Conservation (phyloP, 192 early-diverging fungal genomes). For the Pilaira anomala region DNA sequence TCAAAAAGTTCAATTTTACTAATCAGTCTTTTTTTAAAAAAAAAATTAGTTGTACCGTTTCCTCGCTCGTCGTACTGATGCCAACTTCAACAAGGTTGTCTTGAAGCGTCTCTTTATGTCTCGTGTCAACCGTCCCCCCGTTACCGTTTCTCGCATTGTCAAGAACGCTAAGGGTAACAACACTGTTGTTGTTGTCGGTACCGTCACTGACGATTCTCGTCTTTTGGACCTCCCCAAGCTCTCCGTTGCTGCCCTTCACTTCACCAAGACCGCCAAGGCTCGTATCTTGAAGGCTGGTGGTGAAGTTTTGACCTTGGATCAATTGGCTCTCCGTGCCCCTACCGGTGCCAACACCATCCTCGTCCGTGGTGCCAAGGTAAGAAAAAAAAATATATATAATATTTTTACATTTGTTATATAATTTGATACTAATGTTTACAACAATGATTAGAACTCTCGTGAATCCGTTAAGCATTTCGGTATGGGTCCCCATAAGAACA, state of each 20-base stretch:
- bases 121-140: conserved; percentile 92
- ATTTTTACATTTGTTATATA: no score
- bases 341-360: conserved; percentile 93
- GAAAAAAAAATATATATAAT: no score
- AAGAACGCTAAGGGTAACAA: conserved; percentile 76
- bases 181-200: conserved; percentile 93
- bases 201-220: conserved; percentile 96
- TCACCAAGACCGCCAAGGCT: conserved; percentile 95
- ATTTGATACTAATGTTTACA: no score
- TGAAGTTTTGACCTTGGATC: conserved; percentile 97
- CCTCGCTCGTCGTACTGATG: conserved; percentile 97
- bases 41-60: conserved; percentile 88
- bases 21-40: not conserved
- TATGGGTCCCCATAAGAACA: conserved; percentile 45
- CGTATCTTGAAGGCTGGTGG: conserved; percentile 99
- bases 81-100: conserved; percentile 98
- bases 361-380: conserved; percentile 84
- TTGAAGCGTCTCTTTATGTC: conserved; percentile 99
- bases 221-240: conserved; percentile 92
- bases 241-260: conserved; percentile 90
- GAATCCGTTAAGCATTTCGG: conserved; percentile 99
- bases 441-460: conserved; percentile 79
- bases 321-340: conserved; percentile 97
- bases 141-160: conserved; percentile 88
- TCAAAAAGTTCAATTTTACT: not conserved